A percentile compares a stretch with the other conserved stretches of the same genome.
Conservation (phyloP, 2,329 filamentous ascomycete species). For the Aureobasidium sp. region DNA sequence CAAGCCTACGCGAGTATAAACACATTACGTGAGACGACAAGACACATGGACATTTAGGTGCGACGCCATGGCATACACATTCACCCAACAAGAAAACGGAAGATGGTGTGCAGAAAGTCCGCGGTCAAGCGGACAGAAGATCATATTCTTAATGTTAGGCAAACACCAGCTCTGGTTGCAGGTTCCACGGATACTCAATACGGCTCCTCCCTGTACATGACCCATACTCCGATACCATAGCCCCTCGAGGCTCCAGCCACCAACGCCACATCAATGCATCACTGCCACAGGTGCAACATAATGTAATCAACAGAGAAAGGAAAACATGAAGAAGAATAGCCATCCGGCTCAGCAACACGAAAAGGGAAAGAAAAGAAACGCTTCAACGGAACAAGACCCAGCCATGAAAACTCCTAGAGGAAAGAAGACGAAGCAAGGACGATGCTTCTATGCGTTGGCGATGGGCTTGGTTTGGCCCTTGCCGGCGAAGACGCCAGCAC, state of each 20-base stretch:
- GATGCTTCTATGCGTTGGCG: neutral
- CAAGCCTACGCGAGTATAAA: conserved; percentile 2
- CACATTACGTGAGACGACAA: neutral
- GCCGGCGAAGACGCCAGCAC: conserved; percentile 39
- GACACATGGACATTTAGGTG: neutral
- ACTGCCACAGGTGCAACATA: conserved; percentile 8
- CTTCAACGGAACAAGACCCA: neutral
- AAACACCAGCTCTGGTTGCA: neutral
- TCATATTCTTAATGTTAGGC: conserved; percentile 3
- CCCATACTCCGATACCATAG: neutral
- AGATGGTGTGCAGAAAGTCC: neutral
- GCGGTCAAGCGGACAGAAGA: neutral
- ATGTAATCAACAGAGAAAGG: neutral
- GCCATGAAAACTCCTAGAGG: neutral
- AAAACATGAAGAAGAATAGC: conserved; percentile 1
- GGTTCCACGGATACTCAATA: neutral
- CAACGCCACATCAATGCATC: conserved; percentile 10
- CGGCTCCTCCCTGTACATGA: neutral
- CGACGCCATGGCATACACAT: neutral
- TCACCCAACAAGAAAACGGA: neutral
- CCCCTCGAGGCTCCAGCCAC: neutral
- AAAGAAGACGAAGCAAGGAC: neutral
- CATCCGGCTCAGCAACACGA: neutral
- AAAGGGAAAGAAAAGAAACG: neutral
- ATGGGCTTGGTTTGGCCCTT: conserved; percentile 28